Evolutionary conservation across 1,284 basidiomycete species (phyloP), one percentile per base, ranked within the genome.

Genomic region (Ceratobasidium sp.): DNA sequence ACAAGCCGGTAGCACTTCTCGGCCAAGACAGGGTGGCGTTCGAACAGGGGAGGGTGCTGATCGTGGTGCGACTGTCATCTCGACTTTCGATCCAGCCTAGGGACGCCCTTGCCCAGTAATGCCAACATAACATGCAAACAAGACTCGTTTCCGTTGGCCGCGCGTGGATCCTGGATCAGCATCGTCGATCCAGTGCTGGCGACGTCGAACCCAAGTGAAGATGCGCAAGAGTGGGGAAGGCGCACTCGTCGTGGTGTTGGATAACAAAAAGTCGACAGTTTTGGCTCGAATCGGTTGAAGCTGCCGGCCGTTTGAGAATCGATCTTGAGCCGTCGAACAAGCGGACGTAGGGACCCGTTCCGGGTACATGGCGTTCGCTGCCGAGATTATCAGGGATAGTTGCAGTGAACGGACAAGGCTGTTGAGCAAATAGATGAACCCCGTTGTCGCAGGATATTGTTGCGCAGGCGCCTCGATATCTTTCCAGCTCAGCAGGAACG

Each of bases 181-280:
- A 89, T 87, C 65, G 90, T 87, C 50, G 86, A 86, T 10, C 64
- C 50, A 13, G 57, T 3, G 0, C 92, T 83, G 12, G 85, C 83
- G 79, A 88, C 82, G 80, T 89, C 94, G 83, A 97, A 95, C 6
- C 90, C 90, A 46, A 99, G 89, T 9, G 86, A 84, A 96, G 94
- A 85, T 99, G 96, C 0, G 94, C 94, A 48, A 98, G 83, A 82
- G 97, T 98, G 97, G 96, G 78, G 92, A 94, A 0, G 91, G 84
- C 12, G 89, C 85, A 59, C 88, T 88, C 0, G 85, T 83, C n/a
- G 89, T 85, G 0, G 96, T 97, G 79, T 94, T 94, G 74, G 91
- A 90, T 56, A 96, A 90, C 78, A 99, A 87, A 13, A 99, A 87
- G 80, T 97, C 93, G 66, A 99, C 89, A n/a, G 96, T 92, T 0